Evolutionary conservation across 2,329 filamentous ascomycete species (phyloP).

Genomic region (Thermomyces lanuginosus): DNA sequence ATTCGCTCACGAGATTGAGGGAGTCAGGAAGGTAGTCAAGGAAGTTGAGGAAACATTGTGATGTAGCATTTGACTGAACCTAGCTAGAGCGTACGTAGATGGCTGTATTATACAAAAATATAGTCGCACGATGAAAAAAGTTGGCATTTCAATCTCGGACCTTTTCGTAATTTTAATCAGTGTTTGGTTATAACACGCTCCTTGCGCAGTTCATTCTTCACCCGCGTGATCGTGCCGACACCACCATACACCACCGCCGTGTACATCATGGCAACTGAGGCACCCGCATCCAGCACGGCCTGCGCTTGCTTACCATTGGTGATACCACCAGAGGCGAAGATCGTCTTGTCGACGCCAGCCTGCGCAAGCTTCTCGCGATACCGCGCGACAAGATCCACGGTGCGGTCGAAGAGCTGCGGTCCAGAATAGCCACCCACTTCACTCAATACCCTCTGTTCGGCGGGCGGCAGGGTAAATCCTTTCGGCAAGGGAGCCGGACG

Average conservation of each 20-base stretch:
- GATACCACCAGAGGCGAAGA: constrained; percentile 89
- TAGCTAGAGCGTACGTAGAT: too few relatives aligned
- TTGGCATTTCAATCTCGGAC: not conserved
- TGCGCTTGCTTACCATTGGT: constrained; percentile 73
- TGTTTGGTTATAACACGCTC: constrained; percentile 10
- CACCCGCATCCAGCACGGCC: constrained; percentile 70
- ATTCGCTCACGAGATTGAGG: constrained; percentile 61
- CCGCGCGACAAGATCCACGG: constrained; percentile 57
- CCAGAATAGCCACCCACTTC: constrained; percentile 85
- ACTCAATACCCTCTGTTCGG: constrained; percentile 51
- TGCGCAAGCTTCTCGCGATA: constrained; percentile 57
- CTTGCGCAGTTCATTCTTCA: constrained; percentile 33
- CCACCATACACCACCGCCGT: constrained; percentile 55
- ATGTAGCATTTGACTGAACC: constrained; percentile 1
- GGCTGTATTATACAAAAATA: not conserved
- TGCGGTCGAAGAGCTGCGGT: constrained; percentile 71
- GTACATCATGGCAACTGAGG: constrained; percentile 82
- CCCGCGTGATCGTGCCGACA: constrained; percentile 41
- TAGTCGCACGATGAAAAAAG: not conserved
- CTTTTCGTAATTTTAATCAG: constrained; percentile 2
- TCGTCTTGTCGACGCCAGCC: constrained; percentile 24
- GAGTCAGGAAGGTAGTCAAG: constrained; percentile 53
- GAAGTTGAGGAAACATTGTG: constrained; percentile 43
- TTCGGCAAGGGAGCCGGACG: constrained; percentile 54
- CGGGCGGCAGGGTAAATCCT: constrained; percentile 45